A percentile compares a stretch with the other conserved stretches of the same genome.
These are phyloP conservation scores for Cryptococcus depauperatus DNA, from an alignment of 1,284 basidiomycete genomes.

Conservation along the genomic window DNA sequence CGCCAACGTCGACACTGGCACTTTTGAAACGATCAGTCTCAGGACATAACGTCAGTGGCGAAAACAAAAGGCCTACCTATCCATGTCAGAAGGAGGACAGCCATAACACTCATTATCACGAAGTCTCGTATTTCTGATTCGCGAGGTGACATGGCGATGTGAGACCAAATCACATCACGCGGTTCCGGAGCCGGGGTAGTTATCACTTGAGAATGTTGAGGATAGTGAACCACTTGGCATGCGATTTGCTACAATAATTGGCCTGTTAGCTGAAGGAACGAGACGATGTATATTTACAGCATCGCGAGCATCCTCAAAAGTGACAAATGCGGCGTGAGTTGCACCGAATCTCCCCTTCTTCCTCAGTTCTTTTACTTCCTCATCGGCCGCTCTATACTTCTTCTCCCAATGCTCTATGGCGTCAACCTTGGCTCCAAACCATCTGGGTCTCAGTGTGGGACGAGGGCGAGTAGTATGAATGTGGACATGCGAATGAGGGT, in stretches of 20 bases:
- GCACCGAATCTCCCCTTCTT: conserved; percentile 58
- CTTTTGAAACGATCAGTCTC: too few species aligned
- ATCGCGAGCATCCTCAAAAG: conserved; percentile 87
- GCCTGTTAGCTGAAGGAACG: background rate
- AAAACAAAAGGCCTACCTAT: conserved; percentile 41
- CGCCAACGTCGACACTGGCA: conserved; percentile 77
- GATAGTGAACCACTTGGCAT: conserved; percentile 72
- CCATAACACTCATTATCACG: conserved; percentile 61
- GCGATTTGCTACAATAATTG: conserved; percentile 65
- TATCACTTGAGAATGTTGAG: conserved; percentile 57
- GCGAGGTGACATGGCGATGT: conserved; percentile 60
- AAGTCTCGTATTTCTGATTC: conserved; percentile 58
- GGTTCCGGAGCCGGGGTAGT: conserved; percentile 84
- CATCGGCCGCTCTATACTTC: conserved; percentile 68
- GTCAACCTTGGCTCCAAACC: conserved; percentile 56
- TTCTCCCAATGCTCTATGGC: conserved; percentile 75
- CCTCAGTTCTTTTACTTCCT: conserved; percentile 49
- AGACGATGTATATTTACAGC: conserved; percentile 54
- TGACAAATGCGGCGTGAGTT: conserved; percentile 85
- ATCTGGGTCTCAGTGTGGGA: conserved; percentile 30
- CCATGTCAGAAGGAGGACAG: conserved; percentile 72
- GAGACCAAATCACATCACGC: conserved; percentile 90
- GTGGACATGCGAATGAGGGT: conserved; percentile 12
- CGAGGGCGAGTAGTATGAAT: conserved; percentile 29
- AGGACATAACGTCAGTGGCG: background rate